Conservation (phyloP, 2,329 filamentous ascomycete genomes). For the Trichophyton verrucosum region DNA sequence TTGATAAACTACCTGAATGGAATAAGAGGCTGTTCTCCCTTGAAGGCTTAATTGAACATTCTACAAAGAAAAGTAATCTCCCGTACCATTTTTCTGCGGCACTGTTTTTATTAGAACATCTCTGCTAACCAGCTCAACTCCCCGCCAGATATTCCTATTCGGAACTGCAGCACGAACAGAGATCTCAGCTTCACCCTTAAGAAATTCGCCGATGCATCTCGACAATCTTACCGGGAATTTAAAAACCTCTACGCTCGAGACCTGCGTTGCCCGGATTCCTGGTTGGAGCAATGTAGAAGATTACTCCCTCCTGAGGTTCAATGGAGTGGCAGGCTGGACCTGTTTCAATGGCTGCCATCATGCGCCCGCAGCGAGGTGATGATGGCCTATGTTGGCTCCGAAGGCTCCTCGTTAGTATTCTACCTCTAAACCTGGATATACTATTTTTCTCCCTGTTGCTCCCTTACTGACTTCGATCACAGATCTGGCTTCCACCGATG, state of each 20-base stretch:
- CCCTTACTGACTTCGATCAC: background rate
- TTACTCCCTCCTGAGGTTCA: slow-evolving; percentile 23
- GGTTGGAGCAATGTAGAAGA: slow-evolving; percentile 20
- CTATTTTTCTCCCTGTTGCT: background rate
- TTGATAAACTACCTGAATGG: slow-evolving; percentile 22
- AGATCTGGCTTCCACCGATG: slow-evolving; percentile 28
- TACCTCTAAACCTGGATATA: background rate
- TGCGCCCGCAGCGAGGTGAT: slow-evolving; percentile 26
- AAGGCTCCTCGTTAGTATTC: slow-evolving; percentile 20
- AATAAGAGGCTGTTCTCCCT: slow-evolving; percentile 19
- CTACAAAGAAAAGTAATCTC: slow-evolving; percentile 22
- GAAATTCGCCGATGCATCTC: slow-evolving; percentile 21
- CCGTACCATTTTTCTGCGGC: background rate
- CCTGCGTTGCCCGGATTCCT: slow-evolving; percentile 23
- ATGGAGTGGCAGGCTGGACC: slow-evolving; percentile 23
- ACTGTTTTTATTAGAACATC: background rate
- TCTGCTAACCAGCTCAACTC: background rate
- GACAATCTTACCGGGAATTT: slow-evolving; percentile 16
- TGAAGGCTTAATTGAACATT: slow-evolving; percentile 22
- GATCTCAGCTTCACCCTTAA: slow-evolving; percentile 24
- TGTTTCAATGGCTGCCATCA: slow-evolving; percentile 25
- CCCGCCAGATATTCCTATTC: slow-evolving; percentile 21
- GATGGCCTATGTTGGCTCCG: slow-evolving; percentile 28
- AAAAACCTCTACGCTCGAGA: slow-evolving; percentile 26
- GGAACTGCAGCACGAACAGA: slow-evolving; percentile 24